These are phyloP conservation scores for Ochromonas danica DNA, from an alignment of 108 stramenopile species.

Conservation along the genomic window DNA sequence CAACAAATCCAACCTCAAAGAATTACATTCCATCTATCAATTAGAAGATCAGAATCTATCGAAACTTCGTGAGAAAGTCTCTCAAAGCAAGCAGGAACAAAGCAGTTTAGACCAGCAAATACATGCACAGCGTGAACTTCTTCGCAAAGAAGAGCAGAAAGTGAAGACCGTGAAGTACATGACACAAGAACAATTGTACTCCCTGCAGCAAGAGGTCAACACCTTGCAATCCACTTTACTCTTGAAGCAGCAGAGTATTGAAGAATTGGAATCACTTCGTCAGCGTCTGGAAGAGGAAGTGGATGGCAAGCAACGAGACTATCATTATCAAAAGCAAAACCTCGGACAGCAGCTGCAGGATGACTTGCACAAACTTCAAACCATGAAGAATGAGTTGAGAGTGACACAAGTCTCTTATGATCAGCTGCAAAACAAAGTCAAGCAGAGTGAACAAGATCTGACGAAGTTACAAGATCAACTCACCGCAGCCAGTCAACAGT, in stretches of 20 bases:
- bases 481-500: background rate
- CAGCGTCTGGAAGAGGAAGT: background rate
- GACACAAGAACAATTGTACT: background rate
- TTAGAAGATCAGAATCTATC: background rate
- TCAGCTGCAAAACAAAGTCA: background rate
- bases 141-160: background rate
- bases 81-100: background rate
- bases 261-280: background rate
- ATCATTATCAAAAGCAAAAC: background rate
- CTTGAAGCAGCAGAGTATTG: background rate
- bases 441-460: background rate
- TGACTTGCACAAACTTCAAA: background rate
- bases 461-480: background rate
- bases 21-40: background rate
- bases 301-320: background rate
- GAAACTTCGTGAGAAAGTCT: background rate
- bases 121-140: background rate
- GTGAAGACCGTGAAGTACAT: background rate
- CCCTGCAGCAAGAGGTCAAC: background rate
- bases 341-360: background rate
- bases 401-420: background rate
- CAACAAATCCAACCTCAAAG: background rate
- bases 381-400: background rate
- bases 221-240: background rate
- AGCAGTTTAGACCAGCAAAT: background rate